Percentiles rank a stretch among this genome's conserved stretches.
Evolutionary conservation across 1,139 yeast species (phyloP).

Genomic region (Lodderomyces elongisporus): DNA sequence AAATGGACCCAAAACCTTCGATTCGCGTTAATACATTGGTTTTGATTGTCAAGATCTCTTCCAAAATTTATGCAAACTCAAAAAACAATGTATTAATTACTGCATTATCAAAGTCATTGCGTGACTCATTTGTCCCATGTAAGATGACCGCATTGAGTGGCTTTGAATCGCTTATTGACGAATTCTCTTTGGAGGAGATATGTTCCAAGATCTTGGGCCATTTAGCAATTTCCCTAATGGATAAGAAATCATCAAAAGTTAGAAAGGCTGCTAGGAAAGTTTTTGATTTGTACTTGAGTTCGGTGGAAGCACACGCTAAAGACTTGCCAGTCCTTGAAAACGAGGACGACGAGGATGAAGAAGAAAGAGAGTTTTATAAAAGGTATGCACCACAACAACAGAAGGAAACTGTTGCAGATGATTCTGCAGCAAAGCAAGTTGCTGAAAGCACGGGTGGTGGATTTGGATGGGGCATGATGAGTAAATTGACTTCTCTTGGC

Average conservation of each 20-base stretch:
- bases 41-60: slow-evolving; percentile 67
- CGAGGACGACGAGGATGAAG: slow-evolving; percentile 35
- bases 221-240: slow-evolving; percentile 78
- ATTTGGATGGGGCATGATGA: slow-evolving; percentile 32
- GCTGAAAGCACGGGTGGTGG: slow-evolving; percentile 2
- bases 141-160: slow-evolving; percentile 77
- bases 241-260: slow-evolving; percentile 59
- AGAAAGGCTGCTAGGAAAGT: slow-evolving; percentile 67
- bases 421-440: neutral
- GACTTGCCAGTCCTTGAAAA: slow-evolving; percentile 47
- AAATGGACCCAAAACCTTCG: slow-evolving; percentile 76
- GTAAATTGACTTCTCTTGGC: slow-evolving; percentile 30
- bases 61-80: slow-evolving; percentile 53
- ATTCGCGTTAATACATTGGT: slow-evolving; percentile 84
- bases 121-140: slow-evolving; percentile 75
- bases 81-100: slow-evolving; percentile 75
- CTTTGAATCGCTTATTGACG: slow-evolving; percentile 57
- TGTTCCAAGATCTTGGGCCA: slow-evolving; percentile 83
- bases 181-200: slow-evolving; percentile 69
- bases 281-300: slow-evolving; percentile 58
- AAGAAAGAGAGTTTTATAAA: slow-evolving; percentile 28
- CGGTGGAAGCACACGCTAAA: slow-evolving; percentile 60
- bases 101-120: slow-evolving; percentile 78
- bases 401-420: slow-evolving; percentile 3
- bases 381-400: slow-evolving; percentile 20